A percentile compares a stretch with the other conserved stretches of the same genome.
Conservation (phyloP, 768 basidiomycete genomes). For the Lentinula detonsa region DNA sequence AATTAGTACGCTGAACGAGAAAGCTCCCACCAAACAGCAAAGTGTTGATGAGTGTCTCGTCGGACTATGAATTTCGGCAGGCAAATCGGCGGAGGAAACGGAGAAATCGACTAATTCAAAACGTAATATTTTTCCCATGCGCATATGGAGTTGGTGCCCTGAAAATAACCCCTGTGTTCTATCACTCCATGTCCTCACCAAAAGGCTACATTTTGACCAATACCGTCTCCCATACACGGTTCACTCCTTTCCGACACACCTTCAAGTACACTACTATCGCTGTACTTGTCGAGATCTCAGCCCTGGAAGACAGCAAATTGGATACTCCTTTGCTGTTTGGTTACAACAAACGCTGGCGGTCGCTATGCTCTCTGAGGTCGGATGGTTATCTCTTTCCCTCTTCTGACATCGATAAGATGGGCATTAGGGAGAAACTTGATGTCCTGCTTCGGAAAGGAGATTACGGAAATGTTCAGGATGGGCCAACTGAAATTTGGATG, state of each 20-base stretch:
- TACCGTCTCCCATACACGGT: slow-evolving; percentile 46
- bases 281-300: slow-evolving; percentile 49
- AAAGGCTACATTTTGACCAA: slow-evolving; percentile 44
- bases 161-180: background rate
- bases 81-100: background rate
- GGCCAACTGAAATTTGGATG: slow-evolving; percentile 50
- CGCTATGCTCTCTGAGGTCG: slow-evolving; percentile 42
- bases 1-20: slow-evolving; percentile 29
- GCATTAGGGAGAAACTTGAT: slow-evolving; percentile 36
- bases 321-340: slow-evolving; percentile 50
- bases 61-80: background rate
- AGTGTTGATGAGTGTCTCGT: background rate
- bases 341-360: slow-evolving; percentile 39
- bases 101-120: background rate
- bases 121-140: background rate
- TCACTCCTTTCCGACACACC: slow-evolving; percentile 42
- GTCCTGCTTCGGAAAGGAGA: slow-evolving; percentile 26
- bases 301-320: slow-evolving; percentile 39
- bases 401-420: slow-evolving; percentile 9
- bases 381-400: slow-evolving; percentile 35
- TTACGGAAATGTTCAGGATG: slow-evolving; percentile 8
- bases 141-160: background rate
- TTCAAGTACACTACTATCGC: slow-evolving; percentile 60
- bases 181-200: background rate
- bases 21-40: background rate